Percentiles rank a stretch among this genome's conserved stretches.
Evolutionary conservation across 2,329 filamentous ascomycete species (phyloP).

Genomic region (Pseudofabraea citricarpa): DNA sequence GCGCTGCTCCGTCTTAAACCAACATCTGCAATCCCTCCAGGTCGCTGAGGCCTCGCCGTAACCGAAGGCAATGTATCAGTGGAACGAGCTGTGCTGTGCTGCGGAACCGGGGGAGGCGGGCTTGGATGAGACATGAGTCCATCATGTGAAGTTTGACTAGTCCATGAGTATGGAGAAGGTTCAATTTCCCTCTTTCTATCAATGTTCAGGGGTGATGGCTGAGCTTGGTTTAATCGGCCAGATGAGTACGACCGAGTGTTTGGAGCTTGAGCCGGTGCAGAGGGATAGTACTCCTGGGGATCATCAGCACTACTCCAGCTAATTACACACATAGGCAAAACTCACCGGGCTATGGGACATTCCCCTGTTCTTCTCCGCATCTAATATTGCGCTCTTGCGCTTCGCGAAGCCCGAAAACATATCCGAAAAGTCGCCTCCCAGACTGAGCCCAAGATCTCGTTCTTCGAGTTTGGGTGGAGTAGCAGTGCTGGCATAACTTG

Average conservation of each 20-base stretch:
- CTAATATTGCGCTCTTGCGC: slow-evolving; percentile 21
- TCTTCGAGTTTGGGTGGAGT: slow-evolving; percentile 26
- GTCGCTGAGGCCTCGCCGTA: slow-evolving; percentile 11
- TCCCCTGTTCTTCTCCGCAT: slow-evolving; percentile 17
- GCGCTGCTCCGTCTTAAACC: slow-evolving; percentile 26
- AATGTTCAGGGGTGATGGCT: slow-evolving; percentile 22
- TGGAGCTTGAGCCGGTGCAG: slow-evolving; percentile 7
- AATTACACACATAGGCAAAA: neutral
- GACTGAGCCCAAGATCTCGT: slow-evolving; percentile 22
- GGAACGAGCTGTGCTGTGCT: slow-evolving; percentile 5
- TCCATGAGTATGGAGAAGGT: slow-evolving; percentile 26
- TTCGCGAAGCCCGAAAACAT: slow-evolving; percentile 29
- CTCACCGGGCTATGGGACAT: slow-evolving; percentile 24
- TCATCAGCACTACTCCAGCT: neutral
- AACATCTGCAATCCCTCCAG: slow-evolving; percentile 10
- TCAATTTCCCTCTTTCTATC: slow-evolving; percentile 22
- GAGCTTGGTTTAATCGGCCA: slow-evolving; percentile 12
- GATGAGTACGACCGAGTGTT: slow-evolving; percentile 13
- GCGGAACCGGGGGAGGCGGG: slow-evolving; percentile 20
- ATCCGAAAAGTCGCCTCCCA: slow-evolving; percentile 29
- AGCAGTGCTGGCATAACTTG: slow-evolving; percentile 29
- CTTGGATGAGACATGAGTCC: slow-evolving; percentile 24
- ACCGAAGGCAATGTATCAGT: slow-evolving; percentile 3
- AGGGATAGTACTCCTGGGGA: slow-evolving; percentile 16
- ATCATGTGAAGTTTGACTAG: slow-evolving; percentile 25